Evolutionary conservation across 768 basidiomycete species (phyloP).

Genomic region (Russula emetica): DNA sequence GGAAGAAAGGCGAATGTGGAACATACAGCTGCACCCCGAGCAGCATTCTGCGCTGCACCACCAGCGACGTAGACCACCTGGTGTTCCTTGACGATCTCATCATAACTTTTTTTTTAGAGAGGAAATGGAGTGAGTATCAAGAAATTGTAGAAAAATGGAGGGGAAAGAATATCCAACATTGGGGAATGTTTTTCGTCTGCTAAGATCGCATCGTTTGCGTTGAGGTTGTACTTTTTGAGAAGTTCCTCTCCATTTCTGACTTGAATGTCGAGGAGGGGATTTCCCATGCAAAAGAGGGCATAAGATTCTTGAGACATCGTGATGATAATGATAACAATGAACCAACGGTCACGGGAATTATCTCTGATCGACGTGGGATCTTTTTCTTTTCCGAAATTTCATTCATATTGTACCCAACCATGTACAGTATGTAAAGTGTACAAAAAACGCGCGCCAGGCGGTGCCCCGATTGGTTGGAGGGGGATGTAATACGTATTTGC

Average conservation of each 20-base stretch:
- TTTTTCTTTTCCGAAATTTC: no score
- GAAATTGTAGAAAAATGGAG: not conserved
- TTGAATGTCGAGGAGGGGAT: slow-evolving; percentile 96
- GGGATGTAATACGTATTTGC: no score
- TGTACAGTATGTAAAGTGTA: no score
- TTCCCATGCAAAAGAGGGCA: slow-evolving; percentile 85
- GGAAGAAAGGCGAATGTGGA: slow-evolving; percentile 1
- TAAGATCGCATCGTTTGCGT: slow-evolving; percentile 93
- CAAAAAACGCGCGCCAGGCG: no score
- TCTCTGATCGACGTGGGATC: not conserved
- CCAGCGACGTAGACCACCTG: slow-evolving; percentile 90
- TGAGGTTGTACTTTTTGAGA: slow-evolving; percentile 84
- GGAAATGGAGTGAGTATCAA: slow-evolving; percentile 5
- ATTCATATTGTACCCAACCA: no score
- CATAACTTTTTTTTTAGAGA: slow-evolving; percentile 56
- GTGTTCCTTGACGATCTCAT: slow-evolving; percentile 73
- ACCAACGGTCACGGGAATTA: not conserved
- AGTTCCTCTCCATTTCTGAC: slow-evolving; percentile 80
- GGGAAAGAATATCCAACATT: slow-evolving; percentile 51
- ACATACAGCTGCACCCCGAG: slow-evolving; percentile 91
- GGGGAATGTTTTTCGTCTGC: slow-evolving; percentile 82
- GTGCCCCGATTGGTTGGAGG: no score
- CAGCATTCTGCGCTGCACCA: slow-evolving; percentile 95
- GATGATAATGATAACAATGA: not conserved
- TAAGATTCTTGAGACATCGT: slow-evolving; percentile 47